Evolutionary conservation across 2,329 filamentous ascomycete species (phyloP).

Genomic region (Pseudogymnoascus verrucosus): DNA sequence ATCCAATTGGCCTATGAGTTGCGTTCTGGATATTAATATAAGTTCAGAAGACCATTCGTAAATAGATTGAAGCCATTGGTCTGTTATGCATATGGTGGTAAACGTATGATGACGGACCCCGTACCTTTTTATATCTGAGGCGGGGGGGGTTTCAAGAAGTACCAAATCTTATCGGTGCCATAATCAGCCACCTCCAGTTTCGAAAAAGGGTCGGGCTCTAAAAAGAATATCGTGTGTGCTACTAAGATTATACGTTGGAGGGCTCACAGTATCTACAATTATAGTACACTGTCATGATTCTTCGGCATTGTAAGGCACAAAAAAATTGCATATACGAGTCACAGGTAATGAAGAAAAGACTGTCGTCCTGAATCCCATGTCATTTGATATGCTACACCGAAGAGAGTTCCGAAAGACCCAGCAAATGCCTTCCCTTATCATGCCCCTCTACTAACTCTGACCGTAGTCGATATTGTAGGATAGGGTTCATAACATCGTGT

Average conservation of each 20-base stretch:
- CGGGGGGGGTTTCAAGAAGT: neutral
- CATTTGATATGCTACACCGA: constrained; percentile 30
- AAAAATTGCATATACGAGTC: neutral
- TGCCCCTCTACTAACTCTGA: constrained; percentile 21
- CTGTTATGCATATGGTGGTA: neutral
- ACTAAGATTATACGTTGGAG: no score
- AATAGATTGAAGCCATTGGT: constrained; percentile 1
- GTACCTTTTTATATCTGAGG: neutral
- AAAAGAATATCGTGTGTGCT: no score
- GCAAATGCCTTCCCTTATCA: constrained; percentile 25
- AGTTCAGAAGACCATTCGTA: neutral
- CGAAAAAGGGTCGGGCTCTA: neutral
- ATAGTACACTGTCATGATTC: neutral
- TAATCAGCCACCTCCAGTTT: neutral
- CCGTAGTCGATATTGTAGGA: constrained; percentile 22
- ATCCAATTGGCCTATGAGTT: neutral
- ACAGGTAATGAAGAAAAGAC: neutral
- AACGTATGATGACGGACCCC: neutral
- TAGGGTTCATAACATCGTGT: constrained; percentile 26
- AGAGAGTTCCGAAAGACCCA: constrained; percentile 25
- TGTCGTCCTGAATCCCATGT: constrained; percentile 14
- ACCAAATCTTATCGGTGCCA: neutral
- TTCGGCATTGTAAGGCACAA: neutral
- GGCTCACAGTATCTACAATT: neutral
- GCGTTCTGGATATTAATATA: constrained; percentile 4